A percentile compares a stretch with the other conserved stretches of the same genome.
These are phyloP conservation scores for Geranium rotundifolium DNA, from an alignment of 345 rosid genomes.

Conservation along the genomic window DNA sequence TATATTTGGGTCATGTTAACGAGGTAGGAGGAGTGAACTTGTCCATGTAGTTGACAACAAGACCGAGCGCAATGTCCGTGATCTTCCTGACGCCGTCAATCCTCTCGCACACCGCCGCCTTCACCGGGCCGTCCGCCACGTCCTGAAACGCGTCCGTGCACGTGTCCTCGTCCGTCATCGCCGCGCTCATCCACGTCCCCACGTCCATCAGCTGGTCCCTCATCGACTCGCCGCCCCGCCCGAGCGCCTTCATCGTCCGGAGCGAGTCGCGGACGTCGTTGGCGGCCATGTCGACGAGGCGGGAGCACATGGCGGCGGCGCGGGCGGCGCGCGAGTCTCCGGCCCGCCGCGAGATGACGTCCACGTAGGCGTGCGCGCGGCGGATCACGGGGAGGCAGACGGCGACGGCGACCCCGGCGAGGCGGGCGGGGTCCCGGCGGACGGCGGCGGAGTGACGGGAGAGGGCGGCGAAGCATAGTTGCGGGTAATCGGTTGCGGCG, in stretches of 20 bases:
- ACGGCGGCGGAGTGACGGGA: conserved; percentile 44
- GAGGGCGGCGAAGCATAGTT: conserved; percentile 57
- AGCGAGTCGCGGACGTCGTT: conserved; percentile 63
- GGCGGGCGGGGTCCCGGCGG: conserved; percentile 39
- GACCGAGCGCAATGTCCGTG: conserved; percentile 67
- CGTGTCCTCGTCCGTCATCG: conserved; percentile 70
- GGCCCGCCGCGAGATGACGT: conserved; percentile 42
- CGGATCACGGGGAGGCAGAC: conserved; percentile 42
- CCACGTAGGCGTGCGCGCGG: conserved; percentile 27
- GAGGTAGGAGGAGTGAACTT: not conserved
- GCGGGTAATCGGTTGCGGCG: conserved; percentile 61
- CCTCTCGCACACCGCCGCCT: conserved; percentile 29
- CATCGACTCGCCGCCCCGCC: conserved; percentile 8
- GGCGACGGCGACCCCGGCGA: conserved; percentile 51
- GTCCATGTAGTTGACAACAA: conserved; percentile 36
- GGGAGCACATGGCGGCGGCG: conserved; percentile 62
- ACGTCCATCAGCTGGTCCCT: conserved; percentile 62
- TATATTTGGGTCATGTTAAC: no score
- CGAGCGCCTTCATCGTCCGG: conserved; percentile 40
- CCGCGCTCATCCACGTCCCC: conserved; percentile 88
- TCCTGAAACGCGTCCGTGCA: conserved; percentile 70
- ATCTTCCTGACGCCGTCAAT: conserved; percentile 40
- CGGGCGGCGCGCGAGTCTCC: conserved; percentile 29
- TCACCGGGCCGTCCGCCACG: conserved; percentile 29
- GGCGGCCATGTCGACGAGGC: conserved; percentile 63